A percentile compares a stretch with the other conserved stretches of the same genome.
These are phyloP conservation scores for Vinca minor DNA, from an alignment of 257 asterid species.

Conservation along the genomic window DNA sequence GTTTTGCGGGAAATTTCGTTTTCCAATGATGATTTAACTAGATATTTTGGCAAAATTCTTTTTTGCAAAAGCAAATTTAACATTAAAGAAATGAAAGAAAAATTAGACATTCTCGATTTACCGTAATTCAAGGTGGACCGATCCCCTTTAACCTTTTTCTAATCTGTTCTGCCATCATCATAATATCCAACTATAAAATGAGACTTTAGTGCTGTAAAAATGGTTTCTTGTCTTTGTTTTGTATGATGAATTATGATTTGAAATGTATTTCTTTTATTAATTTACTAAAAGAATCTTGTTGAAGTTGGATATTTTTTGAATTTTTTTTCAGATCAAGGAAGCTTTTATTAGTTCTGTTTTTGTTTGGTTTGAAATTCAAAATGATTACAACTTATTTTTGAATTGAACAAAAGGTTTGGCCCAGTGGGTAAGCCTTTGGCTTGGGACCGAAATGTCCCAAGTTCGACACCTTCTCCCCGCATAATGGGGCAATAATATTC, in stretches of 20 bases:
- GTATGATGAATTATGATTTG: neutral
- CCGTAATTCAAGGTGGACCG: slow-evolving; percentile 5
- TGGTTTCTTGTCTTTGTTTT: neutral
- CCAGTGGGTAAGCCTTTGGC: too few relatives aligned
- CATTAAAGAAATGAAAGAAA: neutral
- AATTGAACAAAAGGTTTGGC: neutral
- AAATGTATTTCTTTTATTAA: neutral
- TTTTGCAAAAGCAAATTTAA: neutral
- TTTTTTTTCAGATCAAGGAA: too few relatives aligned
- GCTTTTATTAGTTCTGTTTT: too few relatives aligned
- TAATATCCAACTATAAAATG: slow-evolving; percentile 3
- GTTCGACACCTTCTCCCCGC: too few relatives aligned
- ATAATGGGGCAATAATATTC: too few relatives aligned
- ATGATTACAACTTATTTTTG: too few relatives aligned
- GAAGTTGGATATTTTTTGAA: neutral
- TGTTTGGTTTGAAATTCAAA: too few relatives aligned
- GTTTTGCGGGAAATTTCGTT: neutral
- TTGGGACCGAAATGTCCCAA: too few relatives aligned
- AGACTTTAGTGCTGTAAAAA: slow-evolving; percentile 1
- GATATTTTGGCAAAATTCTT: neutral
- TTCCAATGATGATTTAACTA: neutral
- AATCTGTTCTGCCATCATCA: neutral
- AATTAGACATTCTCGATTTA: neutral
- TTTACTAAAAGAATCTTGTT: neutral
- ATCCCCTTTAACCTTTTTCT: neutral